These are phyloP conservation scores for Fagopyrum tataricum DNA, from an alignment of 148 eudicot species.

Conservation along the genomic window DNA sequence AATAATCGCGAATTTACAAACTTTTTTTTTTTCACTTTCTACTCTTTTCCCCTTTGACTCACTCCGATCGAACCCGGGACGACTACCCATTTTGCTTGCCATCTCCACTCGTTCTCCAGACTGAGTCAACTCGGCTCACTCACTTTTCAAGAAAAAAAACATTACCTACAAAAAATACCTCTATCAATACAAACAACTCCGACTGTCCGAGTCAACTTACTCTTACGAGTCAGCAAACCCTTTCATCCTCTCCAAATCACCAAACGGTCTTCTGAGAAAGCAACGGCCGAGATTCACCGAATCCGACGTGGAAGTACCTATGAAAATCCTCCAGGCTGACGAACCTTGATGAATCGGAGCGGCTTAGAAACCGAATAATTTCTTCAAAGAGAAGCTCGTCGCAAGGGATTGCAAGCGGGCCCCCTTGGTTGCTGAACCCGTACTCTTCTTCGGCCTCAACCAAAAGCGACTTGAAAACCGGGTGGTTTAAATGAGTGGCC, in stretches of 20 bases:
- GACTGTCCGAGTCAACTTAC: background rate
- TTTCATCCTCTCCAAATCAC: slow-evolving; percentile 21
- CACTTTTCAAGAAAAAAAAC: background rate
- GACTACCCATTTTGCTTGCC: slow-evolving; percentile 44
- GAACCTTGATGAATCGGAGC: slow-evolving; percentile 25
- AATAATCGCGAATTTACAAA: slow-evolving; percentile 8
- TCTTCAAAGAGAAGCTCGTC: slow-evolving; percentile 47
- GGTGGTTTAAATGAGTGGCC: slow-evolving; percentile 47
- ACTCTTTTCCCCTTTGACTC: slow-evolving; percentile 12
- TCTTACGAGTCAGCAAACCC: background rate
- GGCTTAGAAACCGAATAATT: slow-evolving; percentile 24
- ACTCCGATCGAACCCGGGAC: slow-evolving; percentile 48
- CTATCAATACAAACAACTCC: background rate
- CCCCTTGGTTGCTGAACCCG: slow-evolving; percentile 36
- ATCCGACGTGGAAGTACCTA: slow-evolving; percentile 38
- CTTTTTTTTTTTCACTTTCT: background rate
- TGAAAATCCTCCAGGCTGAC: slow-evolving; percentile 56
- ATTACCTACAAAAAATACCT: slow-evolving; percentile 12
- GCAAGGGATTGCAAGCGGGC: slow-evolving; percentile 51
- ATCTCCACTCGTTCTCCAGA: slow-evolving; percentile 34
- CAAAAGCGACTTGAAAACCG: slow-evolving; percentile 32
- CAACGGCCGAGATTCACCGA: slow-evolving; percentile 58
- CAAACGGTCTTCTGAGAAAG: slow-evolving; percentile 45
- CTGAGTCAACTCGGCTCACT: slow-evolving; percentile 26
- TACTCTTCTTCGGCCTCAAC: slow-evolving; percentile 45